These are phyloP conservation scores for Thamnidium elegans DNA, from an alignment of 192 early-diverging fungal species.

Conservation along the genomic window DNA sequence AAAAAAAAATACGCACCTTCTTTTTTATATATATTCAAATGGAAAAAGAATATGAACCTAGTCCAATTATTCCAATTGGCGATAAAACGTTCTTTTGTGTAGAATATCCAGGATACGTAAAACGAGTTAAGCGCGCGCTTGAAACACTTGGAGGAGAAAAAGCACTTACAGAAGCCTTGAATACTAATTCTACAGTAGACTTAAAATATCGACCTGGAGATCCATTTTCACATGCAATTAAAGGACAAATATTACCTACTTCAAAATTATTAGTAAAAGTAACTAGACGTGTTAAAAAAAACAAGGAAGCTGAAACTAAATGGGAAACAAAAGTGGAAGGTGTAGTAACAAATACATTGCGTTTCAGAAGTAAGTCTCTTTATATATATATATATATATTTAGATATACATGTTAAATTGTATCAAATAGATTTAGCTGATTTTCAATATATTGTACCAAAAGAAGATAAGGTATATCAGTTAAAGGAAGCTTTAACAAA, in stretches of 20 bases:
- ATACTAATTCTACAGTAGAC: conserved; percentile 44
- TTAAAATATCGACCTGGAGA: conserved; percentile 51
- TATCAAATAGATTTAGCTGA: conserved; percentile 53
- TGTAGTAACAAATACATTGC: conserved; percentile 50
- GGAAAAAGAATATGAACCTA: background rate
- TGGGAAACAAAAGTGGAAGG: conserved; percentile 53
- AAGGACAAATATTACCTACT: conserved; percentile 55
- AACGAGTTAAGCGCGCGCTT: conserved; percentile 41
- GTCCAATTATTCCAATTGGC: conserved; percentile 17
- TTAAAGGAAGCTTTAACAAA: conserved; percentile 44
- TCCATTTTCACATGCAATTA: conserved; percentile 64
- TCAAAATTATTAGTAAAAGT: conserved; percentile 61
- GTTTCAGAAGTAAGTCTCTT: conserved; percentile 55
- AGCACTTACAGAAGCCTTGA: conserved; percentile 46
- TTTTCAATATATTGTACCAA: conserved; percentile 54
- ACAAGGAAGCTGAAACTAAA: conserved; percentile 17
- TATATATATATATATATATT: no score
- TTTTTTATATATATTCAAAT: background rate
- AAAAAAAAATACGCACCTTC: background rate
- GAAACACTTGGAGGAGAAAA: conserved; percentile 46
- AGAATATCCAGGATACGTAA: conserved; percentile 56
- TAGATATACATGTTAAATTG: background rate
- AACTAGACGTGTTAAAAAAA: conserved; percentile 41
- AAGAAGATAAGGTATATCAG: conserved; percentile 42
- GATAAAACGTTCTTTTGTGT: conserved; percentile 45